phyloP scores from a whole-genome alignment of 2,329 filamentous ascomycete species.

The Graphilbum fragrans region DNA sequence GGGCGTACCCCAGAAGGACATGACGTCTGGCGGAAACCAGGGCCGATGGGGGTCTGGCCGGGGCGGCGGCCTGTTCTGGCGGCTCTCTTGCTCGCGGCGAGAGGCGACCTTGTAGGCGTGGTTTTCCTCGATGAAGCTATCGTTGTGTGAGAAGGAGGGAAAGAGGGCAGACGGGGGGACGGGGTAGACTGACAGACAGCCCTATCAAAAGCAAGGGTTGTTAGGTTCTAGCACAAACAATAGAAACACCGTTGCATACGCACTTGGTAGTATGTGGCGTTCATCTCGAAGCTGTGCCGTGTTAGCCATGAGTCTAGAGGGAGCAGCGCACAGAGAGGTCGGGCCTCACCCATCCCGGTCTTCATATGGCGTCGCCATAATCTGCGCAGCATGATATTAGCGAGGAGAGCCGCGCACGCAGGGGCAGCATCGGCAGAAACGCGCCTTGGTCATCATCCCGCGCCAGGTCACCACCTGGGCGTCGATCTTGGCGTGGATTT shows the following conservation, averaged over 20 bases:
- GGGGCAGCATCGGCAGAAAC: conserved; percentile 4
- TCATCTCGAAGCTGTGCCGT: conserved; percentile 73
- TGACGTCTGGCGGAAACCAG: conserved; percentile 54
- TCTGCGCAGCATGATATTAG: conserved; percentile 33
- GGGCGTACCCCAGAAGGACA: conserved; percentile 76
- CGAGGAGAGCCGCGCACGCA: neutral
- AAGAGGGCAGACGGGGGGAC: conserved; percentile 12
- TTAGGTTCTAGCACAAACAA: neutral
- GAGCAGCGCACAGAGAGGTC: conserved; percentile 4
- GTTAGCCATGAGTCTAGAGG: neutral
- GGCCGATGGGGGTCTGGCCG: conserved; percentile 16
- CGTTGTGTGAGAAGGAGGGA: neutral
- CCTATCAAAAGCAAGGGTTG: conserved; percentile 3
- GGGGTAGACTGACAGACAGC: conserved; percentile 10
- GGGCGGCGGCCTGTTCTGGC: conserved; percentile 21
- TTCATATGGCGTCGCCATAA: conserved; percentile 77
- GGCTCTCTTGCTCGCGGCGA: conserved; percentile 44
- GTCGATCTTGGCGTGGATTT: conserved; percentile 53
- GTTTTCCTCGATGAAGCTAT: conserved; percentile 87
- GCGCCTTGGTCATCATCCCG: conserved; percentile 96
- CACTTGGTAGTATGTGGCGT: conserved; percentile 83
- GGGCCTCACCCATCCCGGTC: conserved; percentile 65
- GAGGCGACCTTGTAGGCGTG: conserved; percentile 57
- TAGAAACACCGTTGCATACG: neutral
- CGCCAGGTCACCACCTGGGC: conserved; percentile 85